Base-by-base conservation (phyloP, 768 basidiomycete species). In the Collybia sp. region DNA sequence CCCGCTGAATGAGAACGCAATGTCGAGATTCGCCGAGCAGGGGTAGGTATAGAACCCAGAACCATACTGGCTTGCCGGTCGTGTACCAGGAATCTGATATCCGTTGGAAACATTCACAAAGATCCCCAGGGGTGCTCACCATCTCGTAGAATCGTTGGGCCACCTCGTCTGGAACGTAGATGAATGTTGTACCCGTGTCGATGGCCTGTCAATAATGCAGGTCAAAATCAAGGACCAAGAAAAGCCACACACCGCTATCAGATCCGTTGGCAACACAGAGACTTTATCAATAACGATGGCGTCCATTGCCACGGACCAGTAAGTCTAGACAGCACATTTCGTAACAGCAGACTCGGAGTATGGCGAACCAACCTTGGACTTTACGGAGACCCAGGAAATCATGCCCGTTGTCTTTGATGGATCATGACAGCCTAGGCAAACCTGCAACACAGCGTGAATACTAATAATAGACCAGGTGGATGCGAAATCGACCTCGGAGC, bases 181-280 rank as follows among this genome's bases (percentile, higher is more conserved):
- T 76, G 19, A 84, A 65, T 20, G 82, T 79, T 3, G 82, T 83
- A 25, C 85, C 83, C 0, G 82, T 82, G 54, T 86, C 85, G 47
- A 86, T 72, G 15, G 82, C 80, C 82, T 84, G 45, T 6, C 30
- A 4, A 18, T 31, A 15, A 32, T 33, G 3, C 19, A 42, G 13
- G 40, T 18, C 13, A 25, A 30, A 13, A 19, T 44, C 30, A 43
- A 38, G 45, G 40, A 36, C 52, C 44, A 30, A 42, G 38, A n/a
- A n/a, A n/a, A 30, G 50, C 15, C 35, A 54, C 65, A 51, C 43
- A 76, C 74, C 5, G 77, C 75, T 30, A 69, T 41, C 5, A 63
- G 43, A n/a, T 54, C 62, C 17, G 53, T 63, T 48, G 43, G 52
- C 25, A 25, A 32, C 25, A 51, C 50, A 20, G 49, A 12, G 6